phyloP scores from a whole-genome alignment of 2,329 filamentous ascomycete genomes.

The Raffaelea ambrosiae region DNA sequence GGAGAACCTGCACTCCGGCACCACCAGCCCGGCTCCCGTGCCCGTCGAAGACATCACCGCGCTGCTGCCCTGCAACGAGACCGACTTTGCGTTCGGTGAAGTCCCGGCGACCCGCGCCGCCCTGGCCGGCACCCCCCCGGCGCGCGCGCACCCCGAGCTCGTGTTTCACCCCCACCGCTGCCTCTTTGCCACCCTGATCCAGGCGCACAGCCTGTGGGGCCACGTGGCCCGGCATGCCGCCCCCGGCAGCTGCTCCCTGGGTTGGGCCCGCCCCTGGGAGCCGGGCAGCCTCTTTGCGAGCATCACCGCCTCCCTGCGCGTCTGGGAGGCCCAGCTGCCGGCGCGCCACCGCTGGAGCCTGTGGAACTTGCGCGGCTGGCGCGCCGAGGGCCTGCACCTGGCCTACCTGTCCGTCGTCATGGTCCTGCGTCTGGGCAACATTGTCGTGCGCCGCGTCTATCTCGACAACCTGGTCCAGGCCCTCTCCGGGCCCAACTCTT shows the following conservation, averaged over 20 bases:
- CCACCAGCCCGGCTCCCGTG: slow-evolving; percentile 39
- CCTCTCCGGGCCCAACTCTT: too few species aligned
- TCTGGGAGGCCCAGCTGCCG: slow-evolving; percentile 41
- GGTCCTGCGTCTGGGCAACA: slow-evolving; percentile 46
- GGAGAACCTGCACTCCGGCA: slow-evolving; percentile 46
- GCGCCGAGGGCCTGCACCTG: slow-evolving; percentile 38
- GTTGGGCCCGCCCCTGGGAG: slow-evolving; percentile 34
- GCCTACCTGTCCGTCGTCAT: slow-evolving; percentile 47
- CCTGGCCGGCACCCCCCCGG: slow-evolving; percentile 44
- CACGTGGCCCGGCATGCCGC: slow-evolving; percentile 36
- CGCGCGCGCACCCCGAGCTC: slow-evolving; percentile 34
- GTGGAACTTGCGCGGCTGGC: slow-evolving; percentile 35
- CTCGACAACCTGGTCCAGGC: slow-evolving; percentile 38
- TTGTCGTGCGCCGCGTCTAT: slow-evolving; percentile 46
- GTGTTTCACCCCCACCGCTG: slow-evolving; percentile 38
- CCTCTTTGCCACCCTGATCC: slow-evolving; percentile 46
- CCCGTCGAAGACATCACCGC: slow-evolving; percentile 44
- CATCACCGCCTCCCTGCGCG: slow-evolving; percentile 30
- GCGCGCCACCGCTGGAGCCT: slow-evolving; percentile 38
- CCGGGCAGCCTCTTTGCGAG: slow-evolving; percentile 35
- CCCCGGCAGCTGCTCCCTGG: slow-evolving; percentile 24
- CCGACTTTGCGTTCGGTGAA: slow-evolving; percentile 39
- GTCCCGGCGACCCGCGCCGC: slow-evolving; percentile 41
- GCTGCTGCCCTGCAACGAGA: slow-evolving; percentile 43
- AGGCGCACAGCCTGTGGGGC: slow-evolving; percentile 46